Evolutionary conservation across 306 rosid species (phyloP).

Genomic region (Vachellia collinsii): DNA sequence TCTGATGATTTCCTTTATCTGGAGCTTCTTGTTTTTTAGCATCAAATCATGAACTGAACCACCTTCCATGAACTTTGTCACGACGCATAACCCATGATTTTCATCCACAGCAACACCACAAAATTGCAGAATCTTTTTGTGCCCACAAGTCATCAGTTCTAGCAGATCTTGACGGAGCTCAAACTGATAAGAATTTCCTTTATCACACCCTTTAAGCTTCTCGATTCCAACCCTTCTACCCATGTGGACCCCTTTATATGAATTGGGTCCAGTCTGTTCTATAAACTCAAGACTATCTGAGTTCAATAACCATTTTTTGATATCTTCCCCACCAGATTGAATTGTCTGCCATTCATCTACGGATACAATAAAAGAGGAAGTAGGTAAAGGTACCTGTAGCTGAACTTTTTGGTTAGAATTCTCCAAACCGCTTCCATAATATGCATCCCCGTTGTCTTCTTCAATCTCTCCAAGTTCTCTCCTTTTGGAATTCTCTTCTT

Average conservation of each 20-base stretch:
- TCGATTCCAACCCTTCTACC: conserved; percentile 92
- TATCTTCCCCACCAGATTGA: conserved; percentile 64
- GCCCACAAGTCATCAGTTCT: conserved; percentile 91
- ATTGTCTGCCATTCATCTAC: conserved; percentile 98
- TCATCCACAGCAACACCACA: conserved; percentile 86
- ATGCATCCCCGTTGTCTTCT: conserved; percentile 60
- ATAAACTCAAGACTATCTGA: conserved; percentile 74
- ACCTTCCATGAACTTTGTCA: conserved; percentile 88
- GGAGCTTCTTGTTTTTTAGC: conserved; percentile 69
- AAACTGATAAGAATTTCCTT: conserved; percentile 78
- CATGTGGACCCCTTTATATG: conserved; percentile 77
- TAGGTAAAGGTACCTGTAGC: conserved; percentile 73
- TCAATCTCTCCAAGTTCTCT: conserved; percentile 72
- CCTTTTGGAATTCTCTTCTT: conserved; percentile 76
- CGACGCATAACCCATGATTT: conserved; percentile 85
- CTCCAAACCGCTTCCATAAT: conserved; percentile 58
- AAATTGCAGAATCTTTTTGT: conserved; percentile 77
- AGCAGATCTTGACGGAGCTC: conserved; percentile 81
- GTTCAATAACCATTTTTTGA: conserved; percentile 81
- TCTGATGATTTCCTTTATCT: conserved; percentile 72
- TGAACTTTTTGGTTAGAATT: conserved; percentile 57
- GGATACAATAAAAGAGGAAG: conserved; percentile 62
- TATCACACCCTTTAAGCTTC: conserved; percentile 95
- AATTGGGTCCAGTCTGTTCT: conserved; percentile 78
- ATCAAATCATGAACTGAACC: conserved; percentile 79